A percentile compares a stretch with the other conserved stretches of the same genome.
phyloP scores from a whole-genome alignment of 2,329 filamentous ascomycete species.

The Trichoderma asperellum region DNA sequence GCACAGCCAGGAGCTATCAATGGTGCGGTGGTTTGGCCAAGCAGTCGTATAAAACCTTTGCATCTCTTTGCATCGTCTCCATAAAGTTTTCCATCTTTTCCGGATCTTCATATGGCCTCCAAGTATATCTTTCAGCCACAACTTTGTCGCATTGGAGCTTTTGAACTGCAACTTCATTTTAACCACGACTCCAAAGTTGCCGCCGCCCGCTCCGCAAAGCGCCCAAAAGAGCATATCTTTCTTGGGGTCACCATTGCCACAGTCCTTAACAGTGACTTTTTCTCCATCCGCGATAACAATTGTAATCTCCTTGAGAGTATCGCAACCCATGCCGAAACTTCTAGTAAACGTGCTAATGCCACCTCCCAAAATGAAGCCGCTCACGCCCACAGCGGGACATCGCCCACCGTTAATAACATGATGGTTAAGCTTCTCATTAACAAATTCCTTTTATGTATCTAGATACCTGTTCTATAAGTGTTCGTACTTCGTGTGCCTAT shows the following conservation, averaged over 20 bases:
- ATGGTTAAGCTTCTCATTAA: slow-evolving; percentile 33
- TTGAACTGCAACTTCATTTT: slow-evolving; percentile 38
- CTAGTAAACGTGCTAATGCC: slow-evolving; percentile 43
- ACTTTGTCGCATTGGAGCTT: slow-evolving; percentile 28
- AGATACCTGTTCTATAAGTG: too few species aligned
- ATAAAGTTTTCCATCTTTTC: slow-evolving; percentile 9
- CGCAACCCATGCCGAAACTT: slow-evolving; percentile 29
- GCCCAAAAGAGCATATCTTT: slow-evolving; percentile 44
- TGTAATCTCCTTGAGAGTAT: slow-evolving; percentile 40
- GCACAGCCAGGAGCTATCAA: slow-evolving; percentile 35
- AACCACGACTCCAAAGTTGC: slow-evolving; percentile 47
- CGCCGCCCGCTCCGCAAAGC: slow-evolving; percentile 46
- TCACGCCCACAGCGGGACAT: slow-evolving; percentile 44
- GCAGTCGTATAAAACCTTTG: slow-evolving; percentile 34
- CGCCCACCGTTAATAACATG: slow-evolving; percentile 40
- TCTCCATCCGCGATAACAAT: slow-evolving; percentile 41
- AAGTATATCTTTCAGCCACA: slow-evolving; percentile 36
- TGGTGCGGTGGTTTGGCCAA: slow-evolving; percentile 39
- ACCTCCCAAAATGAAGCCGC: slow-evolving; percentile 46
- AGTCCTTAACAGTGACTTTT: slow-evolving; percentile 32
- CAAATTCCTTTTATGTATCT: slow-evolving; percentile 31
- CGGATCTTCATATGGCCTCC: slow-evolving; percentile 25
- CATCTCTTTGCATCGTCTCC: slow-evolving; percentile 36
- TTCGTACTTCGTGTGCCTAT: neutral
- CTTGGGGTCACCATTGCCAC: slow-evolving; percentile 30